A percentile compares a stretch with the other conserved stretches of the same genome.
phyloP scores from a whole-genome alignment of 371 early-diverging fungal species.

The Mucor saturninus region DNA sequence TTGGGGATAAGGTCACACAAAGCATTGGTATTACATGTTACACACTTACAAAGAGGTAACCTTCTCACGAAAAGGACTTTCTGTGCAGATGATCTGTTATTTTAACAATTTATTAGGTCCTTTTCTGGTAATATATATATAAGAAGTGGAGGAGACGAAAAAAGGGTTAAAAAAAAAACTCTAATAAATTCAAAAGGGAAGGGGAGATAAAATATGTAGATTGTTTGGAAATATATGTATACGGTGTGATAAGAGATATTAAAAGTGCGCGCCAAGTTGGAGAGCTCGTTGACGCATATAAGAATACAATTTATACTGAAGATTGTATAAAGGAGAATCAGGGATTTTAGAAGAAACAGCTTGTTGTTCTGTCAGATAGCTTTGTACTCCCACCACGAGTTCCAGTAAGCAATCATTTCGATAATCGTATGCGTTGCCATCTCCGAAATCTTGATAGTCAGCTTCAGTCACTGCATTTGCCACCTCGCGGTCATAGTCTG shows the following conservation, averaged over 20 bases:
- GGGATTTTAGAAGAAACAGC: conserved; percentile 2
- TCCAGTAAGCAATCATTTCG: conserved; percentile 29
- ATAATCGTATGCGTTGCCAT: conserved; percentile 1
- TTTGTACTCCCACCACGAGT: conserved; percentile 35
- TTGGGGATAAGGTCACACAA: too few relatives aligned
- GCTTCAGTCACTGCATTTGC: conserved; percentile 22
- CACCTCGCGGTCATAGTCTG: conserved; percentile 20
- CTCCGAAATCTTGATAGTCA: conserved; percentile 24
- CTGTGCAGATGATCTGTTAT: background rate
- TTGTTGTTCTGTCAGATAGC: conserved; percentile 29
- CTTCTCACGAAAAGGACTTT: too few relatives aligned
- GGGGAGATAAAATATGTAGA: background rate
- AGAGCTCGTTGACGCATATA: conserved; percentile 47
- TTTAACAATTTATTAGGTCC: background rate
- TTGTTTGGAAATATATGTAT: background rate
- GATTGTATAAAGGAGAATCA: conserved; percentile 43
- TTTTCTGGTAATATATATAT: too few relatives aligned
- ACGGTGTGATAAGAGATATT: background rate
- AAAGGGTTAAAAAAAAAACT: too few relatives aligned
- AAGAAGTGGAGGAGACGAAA: too few relatives aligned
- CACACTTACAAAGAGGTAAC: too few relatives aligned
- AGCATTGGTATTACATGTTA: too few relatives aligned
- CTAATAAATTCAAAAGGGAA: background rate
- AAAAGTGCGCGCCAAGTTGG: conserved; percentile 37
- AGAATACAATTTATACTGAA: conserved; percentile 52